phyloP scores from a whole-genome alignment of 768 basidiomycete genomes.

The Russula sp. region DNA sequence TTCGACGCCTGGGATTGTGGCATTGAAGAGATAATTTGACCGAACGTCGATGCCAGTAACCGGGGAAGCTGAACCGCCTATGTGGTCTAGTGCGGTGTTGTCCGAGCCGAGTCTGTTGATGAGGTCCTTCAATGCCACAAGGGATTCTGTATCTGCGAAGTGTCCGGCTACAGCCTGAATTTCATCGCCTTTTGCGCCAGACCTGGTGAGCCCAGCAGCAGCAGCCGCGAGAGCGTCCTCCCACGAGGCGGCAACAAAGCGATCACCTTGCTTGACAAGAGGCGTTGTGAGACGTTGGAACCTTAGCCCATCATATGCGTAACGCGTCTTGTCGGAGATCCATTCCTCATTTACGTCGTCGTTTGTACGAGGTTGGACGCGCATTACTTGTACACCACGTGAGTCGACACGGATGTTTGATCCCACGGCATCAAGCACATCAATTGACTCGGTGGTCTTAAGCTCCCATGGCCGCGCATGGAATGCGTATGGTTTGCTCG shows the following conservation, averaged over 20 bases:
- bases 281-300: conserved; percentile 95
- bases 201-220: conserved; percentile 64
- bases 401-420: conserved; percentile 97
- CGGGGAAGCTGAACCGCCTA: conserved; percentile 58
- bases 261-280: conserved; percentile 83
- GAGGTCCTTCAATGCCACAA: conserved; percentile 91
- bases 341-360: conserved; percentile 99
- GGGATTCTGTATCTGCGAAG: conserved; percentile 87
- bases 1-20: conserved; percentile 85
- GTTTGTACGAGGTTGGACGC: conserved; percentile 91
- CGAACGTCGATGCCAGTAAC: conserved; percentile 83
- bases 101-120: conserved; percentile 92
- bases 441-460: conserved; percentile 95
- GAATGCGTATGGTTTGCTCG: conserved; percentile 98
- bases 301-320: conserved; percentile 90
- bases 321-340: conserved; percentile 99
- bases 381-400: conserved; percentile 93
- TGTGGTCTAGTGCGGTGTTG: conserved; percentile 78
- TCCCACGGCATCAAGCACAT: conserved; percentile 92
- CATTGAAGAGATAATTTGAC: conserved; percentile 95
- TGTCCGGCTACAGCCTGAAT: conserved; percentile 93
- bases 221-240: conserved; percentile 78
- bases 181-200: conserved; percentile 84
- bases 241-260: conserved; percentile 88
- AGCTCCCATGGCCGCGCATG: conserved; percentile 97